These are phyloP conservation scores for Physcia stellaris DNA, from an alignment of 495 filamentous ascomycete species.

Conservation along the genomic window DNA sequence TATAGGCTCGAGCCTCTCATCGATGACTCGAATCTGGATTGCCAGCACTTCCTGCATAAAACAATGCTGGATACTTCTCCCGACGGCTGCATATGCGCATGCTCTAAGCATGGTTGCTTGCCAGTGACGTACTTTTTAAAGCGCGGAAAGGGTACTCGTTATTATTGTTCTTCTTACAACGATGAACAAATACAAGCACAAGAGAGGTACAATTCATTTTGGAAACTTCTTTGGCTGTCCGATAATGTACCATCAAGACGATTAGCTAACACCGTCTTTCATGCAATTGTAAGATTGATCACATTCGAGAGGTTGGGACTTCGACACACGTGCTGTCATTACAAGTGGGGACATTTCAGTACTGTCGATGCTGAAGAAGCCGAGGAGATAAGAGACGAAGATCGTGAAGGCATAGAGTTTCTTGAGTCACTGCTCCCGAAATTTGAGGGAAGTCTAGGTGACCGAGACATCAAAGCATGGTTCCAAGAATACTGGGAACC, in stretches of 20 bases:
- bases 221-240: not conserved
- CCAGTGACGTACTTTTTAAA: not conserved
- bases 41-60: not conserved
- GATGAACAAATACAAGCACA: no score
- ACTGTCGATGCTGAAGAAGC: not conserved
- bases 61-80: not conserved
- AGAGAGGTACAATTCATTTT: no score
- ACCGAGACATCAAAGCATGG: not conserved
- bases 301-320: not conserved
- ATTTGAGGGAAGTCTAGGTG: not conserved
- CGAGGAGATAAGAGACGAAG: not conserved
- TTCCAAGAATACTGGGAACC: not conserved
- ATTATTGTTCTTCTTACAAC: no score
- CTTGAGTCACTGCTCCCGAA: not conserved
- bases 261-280: not conserved
- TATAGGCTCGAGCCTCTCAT: not conserved
- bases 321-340: not conserved
- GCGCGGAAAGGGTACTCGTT: not conserved
- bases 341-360: not conserved
- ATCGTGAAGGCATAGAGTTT: not conserved
- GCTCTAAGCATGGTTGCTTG: not conserved
- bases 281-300: not conserved
- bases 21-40: not conserved
- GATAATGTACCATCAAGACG: not conserved
- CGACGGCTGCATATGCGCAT: not conserved